phyloP scores from a whole-genome alignment of 208 protist genomes.

The Balamuthia mandrillaris region DNA sequence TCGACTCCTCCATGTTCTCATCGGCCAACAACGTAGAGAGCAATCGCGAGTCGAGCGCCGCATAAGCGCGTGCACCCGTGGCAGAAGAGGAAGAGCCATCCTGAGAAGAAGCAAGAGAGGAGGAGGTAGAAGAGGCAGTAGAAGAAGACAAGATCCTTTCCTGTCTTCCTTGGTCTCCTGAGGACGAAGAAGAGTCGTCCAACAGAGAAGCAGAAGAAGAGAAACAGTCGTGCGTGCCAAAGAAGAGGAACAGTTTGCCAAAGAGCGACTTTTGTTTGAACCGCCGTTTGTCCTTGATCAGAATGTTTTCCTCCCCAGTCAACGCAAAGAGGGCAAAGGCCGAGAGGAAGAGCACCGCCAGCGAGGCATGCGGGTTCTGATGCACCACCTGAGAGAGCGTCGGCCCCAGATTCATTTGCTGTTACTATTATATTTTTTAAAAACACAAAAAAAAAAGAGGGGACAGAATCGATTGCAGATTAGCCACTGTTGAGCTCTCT shows the following conservation, averaged over 20 bases:
- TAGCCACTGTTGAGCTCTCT: too few relatives aligned
- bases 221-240: background rate
- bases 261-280: constrained; percentile 31
- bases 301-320: background rate
- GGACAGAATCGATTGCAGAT: too few relatives aligned
- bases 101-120: background rate
- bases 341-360: constrained; percentile 22
- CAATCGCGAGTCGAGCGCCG: too few relatives aligned
- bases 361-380: constrained; percentile 13
- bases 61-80: too few relatives aligned
- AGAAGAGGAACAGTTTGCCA: background rate
- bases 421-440: too few relatives aligned
- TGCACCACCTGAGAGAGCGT: too few relatives aligned
- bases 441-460: too few relatives aligned
- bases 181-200: background rate
- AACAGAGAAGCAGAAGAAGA: background rate
- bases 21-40: too few relatives aligned
- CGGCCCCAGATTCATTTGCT: too few relatives aligned
- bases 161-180: background rate
- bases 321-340: constrained; percentile 24
- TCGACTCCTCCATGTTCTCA: too few relatives aligned
- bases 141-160: background rate
- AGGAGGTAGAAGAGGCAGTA: background rate
- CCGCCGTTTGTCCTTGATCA: background rate
- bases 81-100: background rate